Percentiles rank a stretch among this genome's conserved stretches.
Evolutionary conservation across 305 asterid species (phyloP).

Genomic region (Solanum aculeatissimum): DNA sequence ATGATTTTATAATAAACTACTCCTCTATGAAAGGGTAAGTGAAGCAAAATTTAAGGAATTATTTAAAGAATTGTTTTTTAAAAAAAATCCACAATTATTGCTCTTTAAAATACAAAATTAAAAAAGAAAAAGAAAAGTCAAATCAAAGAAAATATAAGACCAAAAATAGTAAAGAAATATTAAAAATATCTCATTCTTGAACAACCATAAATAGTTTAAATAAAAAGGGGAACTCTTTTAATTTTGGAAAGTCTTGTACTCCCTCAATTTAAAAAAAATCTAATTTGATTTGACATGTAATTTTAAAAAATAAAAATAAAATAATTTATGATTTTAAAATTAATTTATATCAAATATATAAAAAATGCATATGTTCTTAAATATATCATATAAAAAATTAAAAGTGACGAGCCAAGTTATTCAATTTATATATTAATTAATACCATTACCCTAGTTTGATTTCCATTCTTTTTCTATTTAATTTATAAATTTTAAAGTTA

Average conservation of each 20-base stretch:
- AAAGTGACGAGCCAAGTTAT: background rate
- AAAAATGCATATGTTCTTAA: no score
- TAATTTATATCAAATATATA: no score
- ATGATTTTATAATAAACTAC: background rate
- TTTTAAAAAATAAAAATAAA: no score
- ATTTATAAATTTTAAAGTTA: background rate
- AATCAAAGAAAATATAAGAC: background rate
- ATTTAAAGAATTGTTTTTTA: background rate
- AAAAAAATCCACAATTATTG: background rate
- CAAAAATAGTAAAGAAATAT: background rate
- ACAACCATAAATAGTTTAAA: background rate
- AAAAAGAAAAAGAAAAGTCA: background rate
- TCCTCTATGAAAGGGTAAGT: background rate
- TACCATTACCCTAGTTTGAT: no score
- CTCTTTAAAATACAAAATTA: background rate
- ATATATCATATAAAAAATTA: no score
- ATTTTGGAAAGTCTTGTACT: background rate
- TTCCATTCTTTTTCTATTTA: background rate
- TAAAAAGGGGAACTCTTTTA: background rate
- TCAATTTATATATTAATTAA: no score
- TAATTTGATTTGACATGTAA: no score
- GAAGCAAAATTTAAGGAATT: background rate
- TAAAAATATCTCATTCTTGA: background rate
- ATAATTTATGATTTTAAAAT: no score
- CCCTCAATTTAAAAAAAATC: no score